These are phyloP conservation scores for Ramularia endophylla DNA, from an alignment of 2,329 filamentous ascomycete genomes.

Conservation along the genomic window DNA sequence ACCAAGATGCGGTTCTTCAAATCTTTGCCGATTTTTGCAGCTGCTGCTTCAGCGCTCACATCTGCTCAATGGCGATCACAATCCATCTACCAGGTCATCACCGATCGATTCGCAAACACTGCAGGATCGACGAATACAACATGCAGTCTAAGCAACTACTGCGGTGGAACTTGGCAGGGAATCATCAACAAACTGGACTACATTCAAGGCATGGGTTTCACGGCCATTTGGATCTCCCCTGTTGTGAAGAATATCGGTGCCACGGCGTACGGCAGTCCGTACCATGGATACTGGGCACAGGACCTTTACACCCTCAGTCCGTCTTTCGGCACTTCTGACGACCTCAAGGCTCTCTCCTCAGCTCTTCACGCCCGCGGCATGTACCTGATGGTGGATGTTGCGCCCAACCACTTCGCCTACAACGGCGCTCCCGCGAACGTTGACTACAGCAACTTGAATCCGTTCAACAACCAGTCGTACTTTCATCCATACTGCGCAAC, in stretches of 20 bases:
- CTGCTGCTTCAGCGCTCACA: conserved; percentile 4
- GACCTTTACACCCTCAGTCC: conserved; percentile 42
- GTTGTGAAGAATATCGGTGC: conserved; percentile 36
- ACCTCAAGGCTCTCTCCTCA: conserved; percentile 39
- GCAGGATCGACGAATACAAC: conserved; percentile 40
- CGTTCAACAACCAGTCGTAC: conserved; percentile 37
- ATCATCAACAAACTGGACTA: conserved; percentile 42
- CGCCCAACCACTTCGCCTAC: conserved; percentile 41
- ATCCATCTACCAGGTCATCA: conserved; percentile 55
- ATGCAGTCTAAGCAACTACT: conserved; percentile 40
- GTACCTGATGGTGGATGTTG: conserved; percentile 46
- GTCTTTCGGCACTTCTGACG: conserved; percentile 41
- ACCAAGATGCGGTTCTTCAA: too few species aligned
- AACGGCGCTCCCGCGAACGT: conserved; percentile 23
- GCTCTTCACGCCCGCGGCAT: conserved; percentile 43
- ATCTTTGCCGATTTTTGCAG: not conserved
- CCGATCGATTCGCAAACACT: conserved; percentile 50
- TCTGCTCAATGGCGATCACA: conserved; percentile 37
- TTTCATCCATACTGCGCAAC: conserved; percentile 52
- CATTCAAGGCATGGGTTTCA: conserved; percentile 46
- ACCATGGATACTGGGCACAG: conserved; percentile 44
- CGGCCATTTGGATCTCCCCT: conserved; percentile 38
- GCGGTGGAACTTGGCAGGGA: conserved; percentile 45
- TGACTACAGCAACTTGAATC: conserved; percentile 32
- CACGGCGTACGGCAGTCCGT: conserved; percentile 36